phyloP scores from a whole-genome alignment of 495 filamentous ascomycete genomes.

The Zalerion maritima region DNA sequence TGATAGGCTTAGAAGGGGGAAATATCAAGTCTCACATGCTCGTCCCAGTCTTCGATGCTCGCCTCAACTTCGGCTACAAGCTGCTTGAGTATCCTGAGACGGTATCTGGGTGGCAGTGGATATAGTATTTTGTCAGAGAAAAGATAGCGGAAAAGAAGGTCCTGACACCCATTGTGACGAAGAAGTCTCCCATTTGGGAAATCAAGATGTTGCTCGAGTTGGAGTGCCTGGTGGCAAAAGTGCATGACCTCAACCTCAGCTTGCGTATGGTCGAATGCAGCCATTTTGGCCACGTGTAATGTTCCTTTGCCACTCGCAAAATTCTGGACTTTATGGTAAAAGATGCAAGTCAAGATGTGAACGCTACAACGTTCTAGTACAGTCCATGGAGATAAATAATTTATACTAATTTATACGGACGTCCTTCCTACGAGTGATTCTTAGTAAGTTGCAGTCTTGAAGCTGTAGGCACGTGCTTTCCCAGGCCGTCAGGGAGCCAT shows the following conservation, averaged over 20 bases:
- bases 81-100: constrained; percentile 55
- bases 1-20: constrained; percentile 1
- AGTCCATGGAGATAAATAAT: too few relatives aligned
- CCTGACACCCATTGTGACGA: constrained; percentile 36
- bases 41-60: constrained; percentile 57
- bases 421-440: too few relatives aligned
- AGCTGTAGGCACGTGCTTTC: too few relatives aligned
- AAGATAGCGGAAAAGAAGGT: constrained; percentile 43
- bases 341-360: too few relatives aligned
- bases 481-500: too few relatives aligned
- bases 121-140: constrained; percentile 42
- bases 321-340: too few relatives aligned
- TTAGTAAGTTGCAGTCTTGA: too few relatives aligned
- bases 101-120: constrained; percentile 52
- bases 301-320: too few relatives aligned
- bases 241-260: constrained; percentile 8
- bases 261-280: constrained; percentile 1
- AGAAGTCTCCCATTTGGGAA: constrained; percentile 19
- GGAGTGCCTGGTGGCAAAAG: constrained; percentile 29
- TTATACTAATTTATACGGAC: too few relatives aligned
- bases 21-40: constrained; percentile 51
- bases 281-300: too few relatives aligned
- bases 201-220: constrained; percentile 19
- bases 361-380: too few relatives aligned
- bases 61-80: constrained; percentile 50